A percentile compares a stretch with the other conserved stretches of the same genome.
These are phyloP conservation scores for Cnidoscolus chayamansa DNA, from an alignment of 441 rosid genomes.

Conservation along the genomic window DNA sequence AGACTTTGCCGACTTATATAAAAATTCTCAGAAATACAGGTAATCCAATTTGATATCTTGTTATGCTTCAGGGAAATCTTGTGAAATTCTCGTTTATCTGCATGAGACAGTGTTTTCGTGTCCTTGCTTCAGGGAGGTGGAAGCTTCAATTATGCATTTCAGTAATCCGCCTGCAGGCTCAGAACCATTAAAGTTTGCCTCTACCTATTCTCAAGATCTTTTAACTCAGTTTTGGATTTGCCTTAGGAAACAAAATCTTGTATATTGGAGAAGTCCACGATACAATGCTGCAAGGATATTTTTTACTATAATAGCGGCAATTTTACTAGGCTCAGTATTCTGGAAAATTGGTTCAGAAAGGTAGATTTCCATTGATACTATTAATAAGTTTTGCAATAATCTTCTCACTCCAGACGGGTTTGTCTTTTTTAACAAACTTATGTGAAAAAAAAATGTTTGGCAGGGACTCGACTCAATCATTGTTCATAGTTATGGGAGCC, in stretches of 20 bases:
- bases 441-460: not conserved
- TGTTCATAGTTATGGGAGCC: constrained; percentile 74
- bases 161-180: constrained; percentile 69
- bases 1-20: constrained; percentile 61
- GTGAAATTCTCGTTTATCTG: not conserved
- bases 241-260: constrained; percentile 79
- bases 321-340: constrained; percentile 77
- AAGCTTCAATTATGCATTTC: constrained; percentile 48
- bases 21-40: constrained; percentile 57
- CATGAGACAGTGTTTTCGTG: constrained; percentile 2
- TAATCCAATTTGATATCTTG: constrained; percentile 17
- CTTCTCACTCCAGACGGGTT: not conserved
- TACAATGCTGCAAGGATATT: constrained; percentile 68
- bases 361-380: constrained; percentile 25
- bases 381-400: not conserved
- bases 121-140: constrained; percentile 54
- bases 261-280: constrained; percentile 93
- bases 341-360: constrained; percentile 75
- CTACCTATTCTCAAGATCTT: constrained; percentile 54
- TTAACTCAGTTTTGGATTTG: constrained; percentile 60
- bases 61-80: not conserved
- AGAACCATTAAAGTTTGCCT: constrained; percentile 49
- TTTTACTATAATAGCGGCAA: constrained; percentile 58
- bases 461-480: constrained; percentile 54
- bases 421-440: not conserved